phyloP scores from a whole-genome alignment of 805 yeast species.

The Metschnikowia reukaufii region DNA sequence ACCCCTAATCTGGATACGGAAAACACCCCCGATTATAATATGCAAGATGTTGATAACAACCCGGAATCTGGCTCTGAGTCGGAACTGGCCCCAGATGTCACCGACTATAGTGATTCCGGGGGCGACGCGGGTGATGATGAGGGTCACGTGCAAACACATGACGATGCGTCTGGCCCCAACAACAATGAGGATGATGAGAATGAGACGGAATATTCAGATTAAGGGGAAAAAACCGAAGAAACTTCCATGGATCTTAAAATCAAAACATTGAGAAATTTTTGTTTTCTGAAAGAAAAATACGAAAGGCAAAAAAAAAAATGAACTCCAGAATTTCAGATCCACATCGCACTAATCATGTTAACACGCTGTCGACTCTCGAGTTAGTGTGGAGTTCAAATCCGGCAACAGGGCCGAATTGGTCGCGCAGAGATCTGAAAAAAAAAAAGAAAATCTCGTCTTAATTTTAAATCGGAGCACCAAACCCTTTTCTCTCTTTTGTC shows the following conservation, averaged over 20 bases:
- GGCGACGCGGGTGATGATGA: neutral
- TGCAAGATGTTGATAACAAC: neutral
- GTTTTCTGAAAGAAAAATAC: neutral
- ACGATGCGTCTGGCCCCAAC: neutral
- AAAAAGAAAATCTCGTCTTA: constrained; percentile 7
- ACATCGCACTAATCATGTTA: too few species aligned
- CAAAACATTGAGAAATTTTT: neutral
- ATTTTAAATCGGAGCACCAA: neutral
- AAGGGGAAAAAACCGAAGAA: too few species aligned
- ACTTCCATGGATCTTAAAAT: too few species aligned
- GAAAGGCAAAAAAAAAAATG: neutral
- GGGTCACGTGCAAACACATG: constrained; percentile 9
- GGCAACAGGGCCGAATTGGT: constrained; percentile 1
- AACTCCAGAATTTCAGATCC: too few species aligned
- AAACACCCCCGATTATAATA: neutral
- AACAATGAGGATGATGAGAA: constrained; percentile 7
- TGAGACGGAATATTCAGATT: constrained; percentile 19
- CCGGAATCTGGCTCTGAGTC: neutral
- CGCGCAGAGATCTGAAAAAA: constrained; percentile 20
- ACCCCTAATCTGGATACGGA: constrained; percentile 2
- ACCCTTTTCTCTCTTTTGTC: constrained; percentile 3
- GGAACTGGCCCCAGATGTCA: constrained; percentile 2
- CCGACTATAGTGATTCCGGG: constrained; percentile 4
- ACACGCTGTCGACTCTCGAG: neutral
- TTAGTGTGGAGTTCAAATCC: constrained; percentile 16